phyloP scores from a whole-genome alignment of 192 early-diverging fungal genomes.

The Pecoramyces ruminantium region DNA sequence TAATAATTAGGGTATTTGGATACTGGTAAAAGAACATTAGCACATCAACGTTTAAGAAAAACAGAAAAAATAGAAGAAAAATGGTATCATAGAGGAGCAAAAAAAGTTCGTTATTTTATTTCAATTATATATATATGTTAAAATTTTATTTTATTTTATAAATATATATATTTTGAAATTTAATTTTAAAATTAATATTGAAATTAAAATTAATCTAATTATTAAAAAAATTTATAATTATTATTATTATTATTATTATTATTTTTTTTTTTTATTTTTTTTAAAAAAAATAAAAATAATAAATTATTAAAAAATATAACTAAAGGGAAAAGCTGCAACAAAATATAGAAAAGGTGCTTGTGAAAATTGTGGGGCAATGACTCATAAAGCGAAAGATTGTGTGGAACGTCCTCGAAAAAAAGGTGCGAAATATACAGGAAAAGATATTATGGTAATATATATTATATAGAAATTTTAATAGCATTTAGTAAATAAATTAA shows the following conservation, averaged over 20 bases:
- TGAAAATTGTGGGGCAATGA: slow-evolving; percentile 92
- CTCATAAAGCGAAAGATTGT: slow-evolving; percentile 87
- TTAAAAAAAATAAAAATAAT: too few species aligned
- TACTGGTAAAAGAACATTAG: slow-evolving; percentile 62
- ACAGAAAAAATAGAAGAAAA: slow-evolving; percentile 20
- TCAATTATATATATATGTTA: too few species aligned
- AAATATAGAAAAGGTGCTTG: slow-evolving; percentile 93
- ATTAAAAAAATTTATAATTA: too few species aligned
- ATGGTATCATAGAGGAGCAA: slow-evolving; percentile 68
- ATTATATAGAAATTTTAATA: too few species aligned
- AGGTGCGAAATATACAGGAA: slow-evolving; percentile 77
- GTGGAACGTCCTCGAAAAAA: slow-evolving; percentile 77
- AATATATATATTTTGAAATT: too few species aligned
- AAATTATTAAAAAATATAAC: too few species aligned
- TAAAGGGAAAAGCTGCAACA: slow-evolving; percentile 55
- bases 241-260: too few species aligned
- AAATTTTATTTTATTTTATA: too few species aligned
- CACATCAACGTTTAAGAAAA: slow-evolving; percentile 55
- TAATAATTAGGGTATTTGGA: slow-evolving; percentile 61
- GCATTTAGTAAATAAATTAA: too few species aligned
- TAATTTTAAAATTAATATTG: too few species aligned
- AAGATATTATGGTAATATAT: slow-evolving; percentile 44
- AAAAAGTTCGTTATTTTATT: slow-evolving; percentile 21
- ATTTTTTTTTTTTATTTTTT: too few species aligned
- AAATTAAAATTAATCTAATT: too few species aligned